Conservation (phyloP, 495 filamentous ascomycete genomes). For the Hypoxylon lienhwacheense region DNA sequence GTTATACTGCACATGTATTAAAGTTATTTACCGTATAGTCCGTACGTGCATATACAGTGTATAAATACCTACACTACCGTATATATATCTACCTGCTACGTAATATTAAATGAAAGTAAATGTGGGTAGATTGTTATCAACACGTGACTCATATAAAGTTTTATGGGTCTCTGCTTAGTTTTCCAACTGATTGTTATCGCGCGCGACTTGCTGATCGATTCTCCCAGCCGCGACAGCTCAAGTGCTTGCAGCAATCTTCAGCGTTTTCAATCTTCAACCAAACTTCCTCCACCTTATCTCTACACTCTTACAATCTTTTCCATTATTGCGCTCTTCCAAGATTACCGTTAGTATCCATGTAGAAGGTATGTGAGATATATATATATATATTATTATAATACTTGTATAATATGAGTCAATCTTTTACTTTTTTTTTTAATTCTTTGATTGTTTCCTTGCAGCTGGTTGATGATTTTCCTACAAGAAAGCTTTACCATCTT, state of each 20-base stretch:
- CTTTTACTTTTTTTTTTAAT: constrained; percentile 4
- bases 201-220: constrained; percentile 29
- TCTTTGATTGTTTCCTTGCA: neutral
- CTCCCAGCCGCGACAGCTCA: constrained; percentile 33
- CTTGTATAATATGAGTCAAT: neutral
- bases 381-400: neutral
- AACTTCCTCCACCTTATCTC: too few species aligned
- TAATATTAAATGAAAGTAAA: too few species aligned
- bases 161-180: constrained; percentile 18
- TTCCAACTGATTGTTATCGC: constrained; percentile 28
- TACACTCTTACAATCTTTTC: neutral
- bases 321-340: neutral
- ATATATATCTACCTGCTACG: too few species aligned
- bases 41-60: too few species aligned
- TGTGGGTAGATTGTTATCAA: constrained; percentile 20
- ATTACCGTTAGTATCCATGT: constrained; percentile 29
- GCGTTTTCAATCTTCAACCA: too few species aligned
- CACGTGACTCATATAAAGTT: constrained; percentile 28
- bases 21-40: too few species aligned
- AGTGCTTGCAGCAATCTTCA: constrained; percentile 26
- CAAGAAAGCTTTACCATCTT: too few species aligned
- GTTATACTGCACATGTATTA: too few species aligned
- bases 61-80: too few species aligned
- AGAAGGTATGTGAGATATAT: constrained; percentile 37
- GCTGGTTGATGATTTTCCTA: too few species aligned